Base-by-base conservation (phyloP, 805 yeast genomes). In the Aciculoconidium aculeatum region DNA sequence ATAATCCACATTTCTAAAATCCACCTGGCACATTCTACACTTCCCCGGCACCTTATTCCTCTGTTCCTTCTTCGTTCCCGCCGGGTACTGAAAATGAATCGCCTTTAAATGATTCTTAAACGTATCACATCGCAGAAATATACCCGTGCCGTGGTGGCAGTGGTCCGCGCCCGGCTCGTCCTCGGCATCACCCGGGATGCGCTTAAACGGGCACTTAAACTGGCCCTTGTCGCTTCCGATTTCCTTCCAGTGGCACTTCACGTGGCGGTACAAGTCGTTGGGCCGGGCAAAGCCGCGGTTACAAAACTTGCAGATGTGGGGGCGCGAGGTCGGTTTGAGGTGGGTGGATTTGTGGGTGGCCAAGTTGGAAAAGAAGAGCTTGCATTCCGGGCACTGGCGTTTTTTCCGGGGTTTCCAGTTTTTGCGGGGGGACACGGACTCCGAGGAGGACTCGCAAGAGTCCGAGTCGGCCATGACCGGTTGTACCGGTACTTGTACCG, bases 81-180 rank as follows among this genome's bases (percentile, higher is more conserved):
- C 70, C 4, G 96, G 96, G 54, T 87, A 87, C 40, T 75, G 80
- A 53, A 87, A 87, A 50, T 87, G 96, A 37, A 87, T 69, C 2
- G 95, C 94, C 52, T 83, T 84, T 37, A 87, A 64, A 56, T 87
- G 96, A 56, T 87, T 87, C 49, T 87, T 87, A 59, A 75, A 87
- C 4, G 96, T 87, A 51, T 87, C 96, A 51, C 95, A 82, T 28
- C 96, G 68, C 8, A 87, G 77, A 46, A 87, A 87, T 17, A 82
- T 77, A 4, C 96, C 96, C 6, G 85, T 75, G 31, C 74, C 72
- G 51, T 87, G 96, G 50, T 95, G 86, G 38, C 69, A 61, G 39
- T 58, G 59, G 40, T 58, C 59, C 13, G 42, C 44, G 7, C 29
- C 21, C 15, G 20, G 32, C 9, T 34, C 35, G 8, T 25, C 32